Conservation (phyloP, 108 stramenopile genomes). For the Parmales sp. region DNA sequence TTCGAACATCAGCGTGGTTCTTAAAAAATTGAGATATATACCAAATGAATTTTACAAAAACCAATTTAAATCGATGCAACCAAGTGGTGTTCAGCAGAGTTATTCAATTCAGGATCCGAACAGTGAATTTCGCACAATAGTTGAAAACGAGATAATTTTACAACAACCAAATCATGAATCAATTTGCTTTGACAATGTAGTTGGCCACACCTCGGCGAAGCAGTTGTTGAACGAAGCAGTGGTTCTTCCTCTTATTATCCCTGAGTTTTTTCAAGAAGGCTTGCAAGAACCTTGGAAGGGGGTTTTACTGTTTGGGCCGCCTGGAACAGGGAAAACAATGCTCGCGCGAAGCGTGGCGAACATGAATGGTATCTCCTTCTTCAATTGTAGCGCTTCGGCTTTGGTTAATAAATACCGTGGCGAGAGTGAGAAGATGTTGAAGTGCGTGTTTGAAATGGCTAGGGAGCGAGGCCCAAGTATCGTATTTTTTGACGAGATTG, state of each 20-base stretch:
- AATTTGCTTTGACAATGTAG: no score
- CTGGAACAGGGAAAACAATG: constrained; percentile 93
- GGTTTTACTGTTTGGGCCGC: constrained; percentile 45
- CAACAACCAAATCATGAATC: no score
- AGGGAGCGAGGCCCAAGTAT: constrained; percentile 49
- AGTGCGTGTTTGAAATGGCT: constrained; percentile 67
- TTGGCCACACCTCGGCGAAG: no score
- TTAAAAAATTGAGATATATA: no score
- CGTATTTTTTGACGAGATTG: constrained; percentile 86
- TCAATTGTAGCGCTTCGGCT: constrained; percentile 59
- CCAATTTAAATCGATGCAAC: no score
- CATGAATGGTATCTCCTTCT: constrained; percentile 77
- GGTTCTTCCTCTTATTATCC: constrained; percentile 52
- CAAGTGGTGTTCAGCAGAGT: no score
- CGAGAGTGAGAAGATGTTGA: constrained; percentile 78
- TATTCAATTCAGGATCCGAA: no score
- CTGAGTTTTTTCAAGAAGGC: constrained; percentile 53
- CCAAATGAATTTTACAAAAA: no score
- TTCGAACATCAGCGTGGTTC: no score
- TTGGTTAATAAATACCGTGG: constrained; percentile 72
- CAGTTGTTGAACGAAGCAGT: constrained; percentile 53
- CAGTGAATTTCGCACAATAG: no score
- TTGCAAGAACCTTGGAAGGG: constrained; percentile 51
- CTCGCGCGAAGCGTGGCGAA: constrained; percentile 98
- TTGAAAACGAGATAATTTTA: no score